Base-by-base conservation (phyloP, 192 early-diverging fungal genomes). In the Umbelopsis ramanniana region DNA sequence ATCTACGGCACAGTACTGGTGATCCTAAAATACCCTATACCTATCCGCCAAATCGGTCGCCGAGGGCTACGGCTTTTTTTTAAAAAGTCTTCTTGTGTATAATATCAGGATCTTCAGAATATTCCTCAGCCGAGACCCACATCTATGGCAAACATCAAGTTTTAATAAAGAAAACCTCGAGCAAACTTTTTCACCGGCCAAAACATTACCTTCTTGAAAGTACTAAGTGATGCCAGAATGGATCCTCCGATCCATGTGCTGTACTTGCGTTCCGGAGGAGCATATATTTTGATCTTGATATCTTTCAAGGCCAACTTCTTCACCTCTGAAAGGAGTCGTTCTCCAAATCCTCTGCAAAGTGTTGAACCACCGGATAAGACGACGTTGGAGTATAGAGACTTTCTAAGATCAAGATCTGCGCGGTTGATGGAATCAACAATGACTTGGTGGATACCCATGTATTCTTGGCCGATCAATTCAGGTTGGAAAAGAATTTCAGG, bases 361-460 rank as follows among this genome's bases (percentile, higher is more conserved):
- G 97, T 98, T 17, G 95, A 91, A n/a, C 97, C 97, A 75, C 97
- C 97, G n/a, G 95, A 97, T 15, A 99, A 86, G 17, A 98, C 96
- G 72, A 99, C 86, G 77, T 94, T 96, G 24, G 89, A 81, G 79
- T 92, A 99, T 66, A 99, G 85, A 2, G 86, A 76, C 75, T 94
- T 93, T 57, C 97, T 90, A 52, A 99, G 81, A 75, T 99, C 97
- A 79, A 99, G 89, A 81, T 99, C 97, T 23, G 93, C 92, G 43
- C 94, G 93, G 69, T 92, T 87, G 83, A 99, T 98, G 43, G 93
- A 91, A 76, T 99, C 95, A 0, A 91, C 92, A 46, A 98, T 89
- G 40, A 97, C 86, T 82, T 98, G 94, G 78, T 96, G 96, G 67
- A 99, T 89, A 24, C 97, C 97, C 6, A 94, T 88, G 71, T 89